These are phyloP conservation scores for Paramecium bursaria DNA, from an alignment of 73 alveolate species.

Conservation along the genomic window DNA sequence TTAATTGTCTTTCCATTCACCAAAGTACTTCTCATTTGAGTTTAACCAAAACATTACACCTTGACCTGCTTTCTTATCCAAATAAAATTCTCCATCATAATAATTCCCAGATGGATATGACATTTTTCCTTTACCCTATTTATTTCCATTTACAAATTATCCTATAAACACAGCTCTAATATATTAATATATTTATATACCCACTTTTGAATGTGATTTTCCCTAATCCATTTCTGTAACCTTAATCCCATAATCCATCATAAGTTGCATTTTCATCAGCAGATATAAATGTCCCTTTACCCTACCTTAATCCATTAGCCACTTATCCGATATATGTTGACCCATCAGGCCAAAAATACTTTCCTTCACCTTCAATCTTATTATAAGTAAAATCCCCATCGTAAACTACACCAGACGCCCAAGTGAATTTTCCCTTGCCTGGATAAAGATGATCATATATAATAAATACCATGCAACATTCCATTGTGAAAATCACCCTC, in stretches of 20 bases:
- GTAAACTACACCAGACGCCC: conserved; percentile 72
- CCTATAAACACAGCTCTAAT: conserved; percentile 89
- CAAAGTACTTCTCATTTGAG: conserved; percentile 94
- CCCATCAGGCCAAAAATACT: conserved; percentile 70
- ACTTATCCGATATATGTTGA: conserved; percentile 78
- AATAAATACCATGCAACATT: conserved; percentile 67
- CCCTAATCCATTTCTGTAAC: conserved; percentile 94
- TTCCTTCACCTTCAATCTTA: conserved; percentile 63
- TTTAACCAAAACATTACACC: conserved; percentile 96
- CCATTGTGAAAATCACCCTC: conserved; percentile 71
- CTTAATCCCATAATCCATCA: conserved; percentile 92
- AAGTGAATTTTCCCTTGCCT: conserved; percentile 72
- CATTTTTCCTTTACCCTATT: conserved; percentile 94
- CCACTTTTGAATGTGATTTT: conserved; percentile 85
- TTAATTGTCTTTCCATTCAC: conserved; percentile 96
- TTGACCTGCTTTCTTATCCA: conserved; percentile 93
- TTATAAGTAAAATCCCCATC: conserved; percentile 66
- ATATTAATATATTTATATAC: conserved; percentile 5
- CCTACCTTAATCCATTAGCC: conserved; percentile 87
- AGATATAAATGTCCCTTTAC: conserved; percentile 79
- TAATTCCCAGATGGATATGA: conserved; percentile 92
- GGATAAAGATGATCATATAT: background rate
- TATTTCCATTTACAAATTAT: conserved; percentile 87
- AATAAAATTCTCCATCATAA: conserved; percentile 95
- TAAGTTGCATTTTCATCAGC: conserved; percentile 81